Evolutionary conservation across 2,329 filamentous ascomycete genomes (phyloP).

Genomic region (Aspergillus neoniger): DNA sequence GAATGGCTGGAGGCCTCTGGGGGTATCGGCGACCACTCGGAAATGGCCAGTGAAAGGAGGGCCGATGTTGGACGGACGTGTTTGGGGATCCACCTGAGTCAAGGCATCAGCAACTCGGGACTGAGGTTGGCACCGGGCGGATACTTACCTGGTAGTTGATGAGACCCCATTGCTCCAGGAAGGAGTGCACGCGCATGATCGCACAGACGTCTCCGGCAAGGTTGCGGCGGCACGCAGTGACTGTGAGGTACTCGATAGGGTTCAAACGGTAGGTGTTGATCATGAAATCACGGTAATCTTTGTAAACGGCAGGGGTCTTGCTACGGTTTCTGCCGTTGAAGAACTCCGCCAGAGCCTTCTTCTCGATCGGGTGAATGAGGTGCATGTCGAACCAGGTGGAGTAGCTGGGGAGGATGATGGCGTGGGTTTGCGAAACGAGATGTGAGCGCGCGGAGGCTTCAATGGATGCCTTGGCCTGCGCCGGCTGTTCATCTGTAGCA

Average conservation of each 20-base stretch:
- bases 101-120: constrained; percentile 13
- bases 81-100: constrained; percentile 86
- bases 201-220: constrained; percentile 96
- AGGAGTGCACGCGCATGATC: constrained; percentile 98
- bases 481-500: constrained; percentile 55
- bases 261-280: constrained; percentile 98
- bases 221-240: constrained; percentile 93
- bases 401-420: constrained; percentile 95
- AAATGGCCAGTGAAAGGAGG: constrained; percentile 98
- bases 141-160: constrained; percentile 91
- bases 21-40: constrained; percentile 92
- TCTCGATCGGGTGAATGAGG: constrained; percentile 83
- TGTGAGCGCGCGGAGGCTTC: constrained; percentile 89
- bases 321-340: constrained; percentile 98
- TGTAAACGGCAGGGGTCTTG: constrained; percentile 96
- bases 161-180: constrained; percentile 96
- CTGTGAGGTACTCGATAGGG: constrained; percentile 92
- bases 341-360: constrained; percentile 93
- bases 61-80: constrained; percentile 90
- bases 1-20: constrained; percentile 89
- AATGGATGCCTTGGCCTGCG: constrained; percentile 75
- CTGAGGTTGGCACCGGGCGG: not conserved
- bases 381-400: constrained; percentile 99
- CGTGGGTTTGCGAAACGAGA: constrained; percentile 88
- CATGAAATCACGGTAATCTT: constrained; percentile 99